Evolutionary conservation across 495 filamentous ascomycete genomes (phyloP).

Genomic region (Xylaria longipes): DNA sequence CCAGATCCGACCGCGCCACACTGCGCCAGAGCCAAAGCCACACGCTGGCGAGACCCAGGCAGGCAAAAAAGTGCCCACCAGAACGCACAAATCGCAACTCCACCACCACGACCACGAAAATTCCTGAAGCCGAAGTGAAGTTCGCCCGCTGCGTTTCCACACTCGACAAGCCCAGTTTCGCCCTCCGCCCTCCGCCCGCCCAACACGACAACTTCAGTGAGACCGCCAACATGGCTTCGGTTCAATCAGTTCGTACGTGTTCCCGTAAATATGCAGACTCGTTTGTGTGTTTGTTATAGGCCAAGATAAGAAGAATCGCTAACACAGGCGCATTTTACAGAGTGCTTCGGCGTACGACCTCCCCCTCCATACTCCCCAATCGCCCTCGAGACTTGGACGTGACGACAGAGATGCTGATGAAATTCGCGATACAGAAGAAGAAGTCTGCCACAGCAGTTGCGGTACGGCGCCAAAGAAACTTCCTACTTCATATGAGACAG

Average conservation of each 20-base stretch:
- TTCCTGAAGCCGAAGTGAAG: slow-evolving; percentile 25
- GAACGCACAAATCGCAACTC: slow-evolving; percentile 30
- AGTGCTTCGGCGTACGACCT: slow-evolving; percentile 31
- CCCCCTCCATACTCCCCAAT: not conserved
- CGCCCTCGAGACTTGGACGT: not conserved
- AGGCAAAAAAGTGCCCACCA: slow-evolving; percentile 21
- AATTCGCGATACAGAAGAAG: slow-evolving; percentile 21
- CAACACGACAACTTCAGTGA: slow-evolving; percentile 22
- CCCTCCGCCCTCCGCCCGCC: slow-evolving; percentile 19
- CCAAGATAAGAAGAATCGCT: not conserved
- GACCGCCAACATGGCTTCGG: slow-evolving; percentile 29
- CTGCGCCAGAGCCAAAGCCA: slow-evolving; percentile 19
- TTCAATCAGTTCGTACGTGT: slow-evolving; percentile 29
- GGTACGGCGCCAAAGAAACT: slow-evolving; percentile 9
- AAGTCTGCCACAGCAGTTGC: slow-evolving; percentile 33
- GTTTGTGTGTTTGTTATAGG: too few species aligned
- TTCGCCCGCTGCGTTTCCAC: slow-evolving; percentile 27
- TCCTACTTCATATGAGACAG: slow-evolving; percentile 1
- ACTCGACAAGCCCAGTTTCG: slow-evolving; percentile 26
- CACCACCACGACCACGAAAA: slow-evolving; percentile 27
- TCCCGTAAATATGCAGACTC: not conserved
- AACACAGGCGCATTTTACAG: slow-evolving; percentile 14
- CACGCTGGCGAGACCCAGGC: slow-evolving; percentile 32
- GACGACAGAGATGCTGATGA: slow-evolving; percentile 26
- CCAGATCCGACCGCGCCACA: slow-evolving; percentile 23